Conservation (phyloP, 176 grass and related monocot genomes). For the Raddia guianensis region DNA sequence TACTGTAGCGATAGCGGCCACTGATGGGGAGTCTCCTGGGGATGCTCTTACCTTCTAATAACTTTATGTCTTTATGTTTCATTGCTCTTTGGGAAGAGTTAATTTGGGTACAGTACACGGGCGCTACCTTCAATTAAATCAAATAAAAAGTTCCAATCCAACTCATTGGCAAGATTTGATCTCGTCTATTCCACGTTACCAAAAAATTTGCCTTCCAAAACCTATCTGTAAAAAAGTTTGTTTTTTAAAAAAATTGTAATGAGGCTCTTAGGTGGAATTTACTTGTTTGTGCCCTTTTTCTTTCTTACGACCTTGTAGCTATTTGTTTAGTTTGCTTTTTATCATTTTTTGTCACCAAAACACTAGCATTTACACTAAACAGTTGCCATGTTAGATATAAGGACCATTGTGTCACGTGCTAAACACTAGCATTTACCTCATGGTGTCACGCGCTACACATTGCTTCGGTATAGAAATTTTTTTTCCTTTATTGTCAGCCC, state of each 20-base stretch:
- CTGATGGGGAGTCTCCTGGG: no score
- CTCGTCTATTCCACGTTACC: conserved; percentile 18
- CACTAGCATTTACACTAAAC: not conserved
- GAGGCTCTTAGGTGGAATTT: not conserved
- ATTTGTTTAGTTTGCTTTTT: not conserved
- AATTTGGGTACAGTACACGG: not conserved
- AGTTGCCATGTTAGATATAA: not conserved
- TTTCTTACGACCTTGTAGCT: not conserved
- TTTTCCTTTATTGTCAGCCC: no score
- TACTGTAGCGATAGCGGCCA: no score
- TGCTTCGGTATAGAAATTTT: no score
- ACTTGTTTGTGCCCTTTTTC: conserved; percentile 6
- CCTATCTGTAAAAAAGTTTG: not conserved
- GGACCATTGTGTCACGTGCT: conserved; percentile 32
- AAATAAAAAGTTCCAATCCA: conserved; percentile 10
- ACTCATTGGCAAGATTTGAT: conserved; percentile 19
- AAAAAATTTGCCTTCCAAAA: conserved; percentile 8
- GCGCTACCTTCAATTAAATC: conserved; percentile 7
- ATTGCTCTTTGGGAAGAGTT: conserved; percentile 12
- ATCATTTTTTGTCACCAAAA: conserved; percentile 12
- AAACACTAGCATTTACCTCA: no score
- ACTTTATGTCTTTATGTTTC: conserved; percentile 14
- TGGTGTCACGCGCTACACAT: no score
- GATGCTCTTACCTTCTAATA: not conserved
- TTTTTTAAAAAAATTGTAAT: not conserved